phyloP scores from a whole-genome alignment of 2,329 filamentous ascomycete genomes.

The Arthroderma sp. region DNA sequence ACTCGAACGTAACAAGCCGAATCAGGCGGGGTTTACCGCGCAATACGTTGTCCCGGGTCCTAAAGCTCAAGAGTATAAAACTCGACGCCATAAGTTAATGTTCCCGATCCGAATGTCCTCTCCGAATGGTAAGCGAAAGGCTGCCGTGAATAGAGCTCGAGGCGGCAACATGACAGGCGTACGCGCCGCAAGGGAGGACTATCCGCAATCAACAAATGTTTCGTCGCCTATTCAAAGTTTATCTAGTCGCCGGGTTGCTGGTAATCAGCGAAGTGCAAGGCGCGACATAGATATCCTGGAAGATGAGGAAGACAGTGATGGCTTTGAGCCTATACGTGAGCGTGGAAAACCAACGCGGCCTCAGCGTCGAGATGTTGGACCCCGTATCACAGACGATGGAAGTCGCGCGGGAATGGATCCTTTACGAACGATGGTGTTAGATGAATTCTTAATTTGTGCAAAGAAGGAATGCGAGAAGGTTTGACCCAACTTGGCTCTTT shows the following conservation, averaged over 20 bases:
- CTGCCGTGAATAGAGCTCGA: conserved; percentile 15
- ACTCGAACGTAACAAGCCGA: conserved; percentile 54
- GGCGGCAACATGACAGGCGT: conserved; percentile 18
- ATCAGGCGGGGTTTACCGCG: conserved; percentile 53
- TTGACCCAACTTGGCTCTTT: conserved; percentile 8
- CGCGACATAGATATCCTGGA: conserved; percentile 14
- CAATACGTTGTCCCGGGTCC: conserved; percentile 46
- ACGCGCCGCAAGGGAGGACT: conserved; percentile 27
- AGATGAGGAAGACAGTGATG: conserved; percentile 30
- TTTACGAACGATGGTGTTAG: conserved; percentile 31
- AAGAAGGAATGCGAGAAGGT: conserved; percentile 32
- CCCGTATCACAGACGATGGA: conserved; percentile 34
- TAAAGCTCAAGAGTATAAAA: conserved; percentile 35
- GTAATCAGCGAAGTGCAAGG: conserved; percentile 11
- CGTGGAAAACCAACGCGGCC: conserved; percentile 19
- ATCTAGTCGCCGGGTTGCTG: conserved; percentile 23
- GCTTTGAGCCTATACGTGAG: conserved; percentile 30
- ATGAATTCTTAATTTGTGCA: conserved; percentile 35
- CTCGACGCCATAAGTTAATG: conserved; percentile 31
- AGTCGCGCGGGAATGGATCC: conserved; percentile 30
- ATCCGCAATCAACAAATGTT: conserved; percentile 52
- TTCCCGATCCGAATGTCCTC: conserved; percentile 43
- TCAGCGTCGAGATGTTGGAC: conserved; percentile 24
- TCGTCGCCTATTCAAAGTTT: conserved; percentile 48
- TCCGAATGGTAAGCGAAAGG: conserved; percentile 11